Conservation (phyloP, 805 yeast species). For the Yamadazyma scolyti region DNA sequence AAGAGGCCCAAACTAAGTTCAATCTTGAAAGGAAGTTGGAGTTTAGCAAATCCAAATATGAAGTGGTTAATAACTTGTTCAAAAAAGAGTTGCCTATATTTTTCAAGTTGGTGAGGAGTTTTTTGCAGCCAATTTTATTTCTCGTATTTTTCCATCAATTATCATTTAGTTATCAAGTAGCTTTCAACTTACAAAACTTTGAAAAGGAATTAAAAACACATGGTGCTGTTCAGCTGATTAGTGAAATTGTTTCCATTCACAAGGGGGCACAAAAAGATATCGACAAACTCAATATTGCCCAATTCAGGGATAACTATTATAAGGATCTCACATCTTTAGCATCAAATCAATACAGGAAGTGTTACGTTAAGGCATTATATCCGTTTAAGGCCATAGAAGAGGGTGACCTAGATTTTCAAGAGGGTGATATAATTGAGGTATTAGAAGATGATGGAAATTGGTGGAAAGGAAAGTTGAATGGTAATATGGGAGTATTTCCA, state of each 20-base stretch:
- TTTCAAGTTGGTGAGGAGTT: constrained; percentile 24
- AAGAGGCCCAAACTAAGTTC: constrained; percentile 23
- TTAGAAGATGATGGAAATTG: constrained; percentile 27
- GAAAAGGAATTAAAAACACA: neutral
- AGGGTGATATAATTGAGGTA: constrained; percentile 42
- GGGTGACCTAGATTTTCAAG: constrained; percentile 41
- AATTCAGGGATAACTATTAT: constrained; percentile 19
- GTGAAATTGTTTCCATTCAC: neutral
- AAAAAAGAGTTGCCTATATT: constrained; percentile 47
- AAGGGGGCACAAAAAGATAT: constrained; percentile 10
- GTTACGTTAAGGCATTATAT: constrained; percentile 37
- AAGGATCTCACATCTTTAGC: constrained; percentile 7
- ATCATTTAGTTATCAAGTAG: constrained; percentile 27
- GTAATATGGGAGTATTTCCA: constrained; percentile 23
- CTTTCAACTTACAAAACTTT: constrained; percentile 12
- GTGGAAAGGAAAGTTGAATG: constrained; percentile 35
- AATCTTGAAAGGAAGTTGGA: constrained; percentile 24
- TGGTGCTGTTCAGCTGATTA: neutral
- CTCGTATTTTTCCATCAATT: constrained; percentile 34
- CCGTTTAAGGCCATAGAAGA: constrained; percentile 29
- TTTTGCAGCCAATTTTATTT: constrained; percentile 16
- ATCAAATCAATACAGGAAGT: neutral
- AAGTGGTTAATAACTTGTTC: constrained; percentile 31
- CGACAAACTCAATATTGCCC: constrained; percentile 18
- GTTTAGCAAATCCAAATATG: constrained; percentile 22